Evolutionary conservation across 2,329 filamentous ascomycete genomes (phyloP).

Genomic region (Samsoniella hepiali): DNA sequence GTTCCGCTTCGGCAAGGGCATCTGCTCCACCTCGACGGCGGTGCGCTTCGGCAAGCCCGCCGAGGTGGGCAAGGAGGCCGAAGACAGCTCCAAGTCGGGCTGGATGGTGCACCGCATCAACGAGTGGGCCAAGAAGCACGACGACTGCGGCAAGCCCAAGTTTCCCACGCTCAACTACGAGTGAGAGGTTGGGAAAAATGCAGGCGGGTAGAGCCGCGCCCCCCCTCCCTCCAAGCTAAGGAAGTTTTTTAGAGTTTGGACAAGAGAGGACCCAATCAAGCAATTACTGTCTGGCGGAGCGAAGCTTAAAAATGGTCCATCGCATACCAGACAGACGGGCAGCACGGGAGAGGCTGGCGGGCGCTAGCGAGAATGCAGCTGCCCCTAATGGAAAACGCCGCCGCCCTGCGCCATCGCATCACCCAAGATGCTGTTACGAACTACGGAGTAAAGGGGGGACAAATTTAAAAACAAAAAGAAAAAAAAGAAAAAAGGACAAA

Average conservation of each 20-base stretch:
- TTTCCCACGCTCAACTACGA: constrained; percentile 29
- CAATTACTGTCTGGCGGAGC: background rate
- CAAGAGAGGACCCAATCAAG: background rate
- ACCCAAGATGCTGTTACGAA: background rate
- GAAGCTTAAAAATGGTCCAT: background rate
- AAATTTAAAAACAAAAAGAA: background rate
- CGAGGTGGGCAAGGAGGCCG: constrained; percentile 28
- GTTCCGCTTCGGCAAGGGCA: constrained; percentile 38
- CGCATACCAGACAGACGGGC: background rate
- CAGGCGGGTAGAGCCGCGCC: background rate
- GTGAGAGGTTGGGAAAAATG: background rate
- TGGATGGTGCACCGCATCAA: constrained; percentile 42
- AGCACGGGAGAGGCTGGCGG: too few species aligned
- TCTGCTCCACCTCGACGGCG: constrained; percentile 35
- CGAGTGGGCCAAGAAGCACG: constrained; percentile 37
- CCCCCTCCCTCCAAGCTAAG: too few species aligned
- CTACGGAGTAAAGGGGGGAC: background rate
- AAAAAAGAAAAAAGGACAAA: background rate
- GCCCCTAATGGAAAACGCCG: background rate
- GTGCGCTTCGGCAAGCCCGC: constrained; percentile 40
- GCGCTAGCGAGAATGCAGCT: background rate
- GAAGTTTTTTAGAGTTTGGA: background rate
- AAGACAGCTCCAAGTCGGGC: constrained; percentile 36
- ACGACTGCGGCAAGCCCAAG: constrained; percentile 32
- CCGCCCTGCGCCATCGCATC: background rate